phyloP scores from a whole-genome alignment of 345 rosid species.

The Adansonia digitata region DNA sequence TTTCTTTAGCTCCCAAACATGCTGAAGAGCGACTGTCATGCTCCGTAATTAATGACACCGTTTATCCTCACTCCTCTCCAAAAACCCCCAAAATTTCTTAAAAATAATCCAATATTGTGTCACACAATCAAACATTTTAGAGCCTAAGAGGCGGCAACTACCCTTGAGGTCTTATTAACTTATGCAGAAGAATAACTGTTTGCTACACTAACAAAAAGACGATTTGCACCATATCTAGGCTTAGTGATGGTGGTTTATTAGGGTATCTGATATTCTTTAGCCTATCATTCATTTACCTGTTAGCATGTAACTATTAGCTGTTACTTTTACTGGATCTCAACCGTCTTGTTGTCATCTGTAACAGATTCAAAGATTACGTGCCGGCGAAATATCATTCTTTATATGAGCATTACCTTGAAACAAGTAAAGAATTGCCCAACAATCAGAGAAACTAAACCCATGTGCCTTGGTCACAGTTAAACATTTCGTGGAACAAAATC shows the following conservation, averaged over 20 bases:
- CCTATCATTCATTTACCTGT: neutral
- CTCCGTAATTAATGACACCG: neutral
- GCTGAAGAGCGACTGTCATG: neutral
- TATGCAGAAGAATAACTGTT: neutral
- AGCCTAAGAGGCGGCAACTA: neutral
- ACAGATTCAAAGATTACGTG: conserved; percentile 82
- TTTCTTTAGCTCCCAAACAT: neutral
- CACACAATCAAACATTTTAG: neutral
- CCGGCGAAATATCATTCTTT: conserved; percentile 58
- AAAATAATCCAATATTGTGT: neutral
- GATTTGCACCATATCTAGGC: neutral
- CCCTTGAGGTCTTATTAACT: neutral
- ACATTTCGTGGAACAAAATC: neutral
- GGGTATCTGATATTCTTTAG: neutral
- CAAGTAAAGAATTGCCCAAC: conserved; percentile 24
- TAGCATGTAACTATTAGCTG: neutral
- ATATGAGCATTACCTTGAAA: conserved; percentile 64
- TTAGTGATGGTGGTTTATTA: neutral
- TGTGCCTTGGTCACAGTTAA: too few species aligned
- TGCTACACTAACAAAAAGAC: neutral
- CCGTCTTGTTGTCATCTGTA: neutral
- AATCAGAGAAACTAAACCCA: conserved; percentile 23
- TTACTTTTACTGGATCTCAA: neutral
- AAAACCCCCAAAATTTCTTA: neutral
- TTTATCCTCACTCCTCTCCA: neutral